These are phyloP conservation scores for Fusarium sp. DNA, from an alignment of 2,329 filamentous ascomycete genomes.

Conservation along the genomic window DNA sequence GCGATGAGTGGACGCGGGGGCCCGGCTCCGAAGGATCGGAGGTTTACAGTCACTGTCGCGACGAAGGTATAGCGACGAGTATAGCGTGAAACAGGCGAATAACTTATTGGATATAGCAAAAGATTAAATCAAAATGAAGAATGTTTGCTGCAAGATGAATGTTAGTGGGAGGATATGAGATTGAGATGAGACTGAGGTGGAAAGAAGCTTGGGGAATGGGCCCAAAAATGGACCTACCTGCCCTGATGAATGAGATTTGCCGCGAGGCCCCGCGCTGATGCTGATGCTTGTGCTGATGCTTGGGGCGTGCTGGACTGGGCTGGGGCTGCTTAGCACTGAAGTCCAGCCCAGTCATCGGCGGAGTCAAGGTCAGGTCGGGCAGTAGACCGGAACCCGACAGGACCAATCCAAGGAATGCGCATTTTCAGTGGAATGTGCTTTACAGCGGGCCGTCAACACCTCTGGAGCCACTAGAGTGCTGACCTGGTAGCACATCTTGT, in stretches of 20 bases:
- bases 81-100: neutral
- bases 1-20: neutral
- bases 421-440: conserved; percentile 6
- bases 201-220: conserved; percentile 24
- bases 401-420: conserved; percentile 5
- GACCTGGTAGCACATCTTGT: conserved; percentile 17
- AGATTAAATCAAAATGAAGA: conserved; percentile 15
- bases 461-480: conserved; percentile 5
- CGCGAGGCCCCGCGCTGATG: conserved; percentile 30
- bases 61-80: conserved; percentile 12
- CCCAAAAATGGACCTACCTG: conserved; percentile 10
- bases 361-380: neutral
- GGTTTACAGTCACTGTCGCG: conserved; percentile 13
- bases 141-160: conserved; percentile 11
- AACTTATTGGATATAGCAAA: neutral
- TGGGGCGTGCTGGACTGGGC: neutral
- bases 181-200: conserved; percentile 24
- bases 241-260: conserved; percentile 38
- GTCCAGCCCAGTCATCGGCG: neutral
- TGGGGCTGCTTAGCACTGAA: neutral
- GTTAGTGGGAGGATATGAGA: conserved; percentile 16
- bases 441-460: conserved; percentile 2
- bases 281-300: neutral
- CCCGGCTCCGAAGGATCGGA: conserved; percentile 5
- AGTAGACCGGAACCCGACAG: neutral